phyloP scores from a whole-genome alignment of 1,284 basidiomycete genomes.

The Heterobasidion irregulare region DNA sequence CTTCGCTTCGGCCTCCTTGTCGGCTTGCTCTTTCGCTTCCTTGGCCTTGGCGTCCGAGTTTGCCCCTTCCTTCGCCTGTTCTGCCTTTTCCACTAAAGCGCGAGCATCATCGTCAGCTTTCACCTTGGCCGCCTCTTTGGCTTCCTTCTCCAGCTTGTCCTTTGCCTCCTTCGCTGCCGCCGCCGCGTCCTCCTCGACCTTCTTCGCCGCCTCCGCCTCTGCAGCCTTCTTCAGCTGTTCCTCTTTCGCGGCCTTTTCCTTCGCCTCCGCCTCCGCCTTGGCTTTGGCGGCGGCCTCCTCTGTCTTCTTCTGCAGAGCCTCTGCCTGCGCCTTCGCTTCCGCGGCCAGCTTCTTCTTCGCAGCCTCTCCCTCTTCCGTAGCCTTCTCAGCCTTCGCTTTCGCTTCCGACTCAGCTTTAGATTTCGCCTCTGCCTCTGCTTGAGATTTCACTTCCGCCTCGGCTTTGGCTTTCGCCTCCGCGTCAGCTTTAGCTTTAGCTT shows the following conservation, averaged over 20 bases:
- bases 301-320: neutral
- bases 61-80: neutral
- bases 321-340: slow-evolving; percentile 7
- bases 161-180: neutral
- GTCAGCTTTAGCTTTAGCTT: too few species aligned
- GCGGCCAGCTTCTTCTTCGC: neutral
- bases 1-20: neutral
- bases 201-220: neutral
- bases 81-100: neutral
- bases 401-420: neutral
- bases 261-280: slow-evolving; percentile 11
- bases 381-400: neutral
- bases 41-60: neutral
- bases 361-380: neutral
- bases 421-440: neutral
- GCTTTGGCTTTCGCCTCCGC: too few species aligned
- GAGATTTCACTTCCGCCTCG: slow-evolving; percentile 3
- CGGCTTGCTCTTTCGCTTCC: neutral
- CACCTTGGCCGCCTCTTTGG: neutral
- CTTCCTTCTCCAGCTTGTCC: neutral
- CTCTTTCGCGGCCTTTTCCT: neutral
- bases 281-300: neutral
- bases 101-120: neutral
- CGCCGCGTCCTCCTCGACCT: neutral
- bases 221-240: neutral